A percentile compares a stretch with the other conserved stretches of the same genome.
phyloP scores from a whole-genome alignment of 805 yeast species.

The Saccharomyces mikatae region DNA sequence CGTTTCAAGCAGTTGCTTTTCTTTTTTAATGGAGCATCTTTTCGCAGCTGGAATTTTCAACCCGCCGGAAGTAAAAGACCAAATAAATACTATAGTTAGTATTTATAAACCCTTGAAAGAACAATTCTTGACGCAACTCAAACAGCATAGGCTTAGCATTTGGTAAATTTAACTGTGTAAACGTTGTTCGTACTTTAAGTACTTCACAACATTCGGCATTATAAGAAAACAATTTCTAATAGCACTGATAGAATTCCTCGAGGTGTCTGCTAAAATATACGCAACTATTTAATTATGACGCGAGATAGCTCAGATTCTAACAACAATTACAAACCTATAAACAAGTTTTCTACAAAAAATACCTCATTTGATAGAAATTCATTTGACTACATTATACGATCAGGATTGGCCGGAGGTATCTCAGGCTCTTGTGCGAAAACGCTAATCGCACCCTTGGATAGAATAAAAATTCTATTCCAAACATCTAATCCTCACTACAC shows the following conservation, averaged over 20 bases:
- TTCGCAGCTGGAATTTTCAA: not conserved
- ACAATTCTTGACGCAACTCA: not conserved
- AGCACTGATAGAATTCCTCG: not conserved
- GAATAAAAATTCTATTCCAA: slow-evolving; percentile 91
- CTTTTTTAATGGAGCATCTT: not conserved
- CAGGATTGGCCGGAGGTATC: slow-evolving; percentile 89
- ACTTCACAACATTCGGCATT: not conserved
- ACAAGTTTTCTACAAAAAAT: slow-evolving; percentile 2
- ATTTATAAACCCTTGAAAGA: not conserved
- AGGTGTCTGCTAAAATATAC: not conserved
- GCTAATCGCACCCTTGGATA: slow-evolving; percentile 86
- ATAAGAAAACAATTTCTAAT: not conserved
- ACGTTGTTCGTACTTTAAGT: not conserved
- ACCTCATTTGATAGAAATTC: slow-evolving; percentile 52
- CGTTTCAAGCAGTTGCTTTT: not conserved
- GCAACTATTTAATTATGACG: not conserved
- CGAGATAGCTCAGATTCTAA: not conserved
- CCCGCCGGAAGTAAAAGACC: not conserved
- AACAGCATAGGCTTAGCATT: not conserved
- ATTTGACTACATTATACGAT: slow-evolving; percentile 66
- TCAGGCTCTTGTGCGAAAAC: slow-evolving; percentile 98
- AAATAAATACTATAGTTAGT: not conserved
- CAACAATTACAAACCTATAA: not conserved
- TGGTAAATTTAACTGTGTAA: not conserved
- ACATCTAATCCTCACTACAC: slow-evolving; percentile 86